A percentile compares a stretch with the other conserved stretches of the same genome.
These are phyloP conservation scores for Cercospora janseana DNA, from an alignment of 2,329 filamentous ascomycete genomes.

Conservation along the genomic window DNA sequence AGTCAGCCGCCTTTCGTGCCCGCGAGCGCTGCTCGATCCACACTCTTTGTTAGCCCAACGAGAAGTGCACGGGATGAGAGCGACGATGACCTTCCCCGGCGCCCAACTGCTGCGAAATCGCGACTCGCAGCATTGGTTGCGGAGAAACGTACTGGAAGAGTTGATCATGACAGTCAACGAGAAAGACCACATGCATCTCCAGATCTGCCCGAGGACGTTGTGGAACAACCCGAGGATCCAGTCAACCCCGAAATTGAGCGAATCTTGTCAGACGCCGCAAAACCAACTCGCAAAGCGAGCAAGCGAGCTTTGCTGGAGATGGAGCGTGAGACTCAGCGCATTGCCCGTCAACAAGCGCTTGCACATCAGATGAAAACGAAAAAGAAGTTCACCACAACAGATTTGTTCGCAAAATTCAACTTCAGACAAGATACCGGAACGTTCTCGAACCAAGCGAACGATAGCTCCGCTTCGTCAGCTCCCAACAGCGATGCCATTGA, in stretches of 20 bases:
- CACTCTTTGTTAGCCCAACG: constrained; percentile 36
- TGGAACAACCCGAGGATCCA: constrained; percentile 26
- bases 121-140: constrained; percentile 36
- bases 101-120: constrained; percentile 27
- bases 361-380: constrained; percentile 81
- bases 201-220: constrained; percentile 30
- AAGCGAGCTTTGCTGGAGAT: constrained; percentile 95
- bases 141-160: constrained; percentile 34
- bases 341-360: constrained; percentile 86
- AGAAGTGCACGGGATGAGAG: constrained; percentile 24
- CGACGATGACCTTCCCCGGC: constrained; percentile 29
- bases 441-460: constrained; percentile 13
- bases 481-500: constrained; percentile 34
- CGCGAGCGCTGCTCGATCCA: constrained; percentile 21
- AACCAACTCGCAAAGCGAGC: constrained; percentile 79
- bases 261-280: constrained; percentile 46
- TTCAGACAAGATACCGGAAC: constrained; percentile 38
- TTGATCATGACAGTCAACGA: constrained; percentile 28
- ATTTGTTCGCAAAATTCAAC: constrained; percentile 81
- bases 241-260: constrained; percentile 30
- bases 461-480: constrained; percentile 30
- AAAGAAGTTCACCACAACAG: constrained; percentile 83
- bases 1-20: constrained; percentile 16
- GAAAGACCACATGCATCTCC: constrained; percentile 24
- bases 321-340: constrained; percentile 87